Conservation (phyloP, 441 rosid genomes). For the Aleurites moluccanus region DNA sequence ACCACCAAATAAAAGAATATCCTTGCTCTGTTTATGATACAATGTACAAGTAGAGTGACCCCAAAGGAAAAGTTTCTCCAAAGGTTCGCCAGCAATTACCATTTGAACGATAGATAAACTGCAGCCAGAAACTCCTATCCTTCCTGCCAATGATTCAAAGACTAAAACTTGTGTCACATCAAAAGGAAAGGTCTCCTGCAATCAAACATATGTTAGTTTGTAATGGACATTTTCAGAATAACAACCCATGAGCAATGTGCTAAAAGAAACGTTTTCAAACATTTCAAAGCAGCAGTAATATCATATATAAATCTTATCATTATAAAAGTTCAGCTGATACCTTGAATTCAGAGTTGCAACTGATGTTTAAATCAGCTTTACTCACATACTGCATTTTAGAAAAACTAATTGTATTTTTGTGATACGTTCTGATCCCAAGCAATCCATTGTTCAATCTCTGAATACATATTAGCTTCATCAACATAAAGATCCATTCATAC, state of each 20-base stretch:
- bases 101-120: conserved; percentile 43
- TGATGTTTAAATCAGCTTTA: not conserved
- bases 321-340: not conserved
- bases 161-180: conserved; percentile 68
- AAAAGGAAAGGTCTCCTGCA: conserved; percentile 62
- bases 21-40: conserved; percentile 27
- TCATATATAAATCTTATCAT: not conserved
- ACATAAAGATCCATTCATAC: not conserved
- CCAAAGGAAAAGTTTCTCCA: conserved; percentile 87
- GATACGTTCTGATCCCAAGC: not conserved
- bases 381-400: not conserved
- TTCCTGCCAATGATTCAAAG: conserved; percentile 84
- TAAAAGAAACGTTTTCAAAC: not conserved
- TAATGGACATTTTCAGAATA: conserved; percentile 12
- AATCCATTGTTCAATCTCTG: not conserved
- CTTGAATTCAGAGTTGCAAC: not conserved
- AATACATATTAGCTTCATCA: not conserved
- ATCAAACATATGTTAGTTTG: conserved; percentile 42
- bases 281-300: not conserved
- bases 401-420: conserved; percentile 7
- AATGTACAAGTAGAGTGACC: conserved; percentile 75
- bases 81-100: conserved; percentile 54
- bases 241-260: not conserved
- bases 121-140: conserved; percentile 35
- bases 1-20: conserved; percentile 76